These are phyloP conservation scores for Agarophyton chilense DNA, from an alignment of 23 red algal genomes.

Conservation along the genomic window DNA sequence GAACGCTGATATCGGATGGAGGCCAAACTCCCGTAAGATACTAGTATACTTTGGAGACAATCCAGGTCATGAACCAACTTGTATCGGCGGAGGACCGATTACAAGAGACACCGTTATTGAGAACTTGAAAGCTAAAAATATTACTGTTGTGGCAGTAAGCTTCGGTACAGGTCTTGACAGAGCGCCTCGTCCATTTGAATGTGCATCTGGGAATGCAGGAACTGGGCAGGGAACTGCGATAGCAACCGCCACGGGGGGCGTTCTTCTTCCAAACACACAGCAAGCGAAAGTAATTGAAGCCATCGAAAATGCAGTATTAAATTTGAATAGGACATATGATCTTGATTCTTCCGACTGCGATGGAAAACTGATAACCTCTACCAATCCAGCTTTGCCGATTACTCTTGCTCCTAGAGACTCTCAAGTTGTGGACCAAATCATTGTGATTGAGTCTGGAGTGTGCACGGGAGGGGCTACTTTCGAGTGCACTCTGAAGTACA, in stretches of 20 bases:
- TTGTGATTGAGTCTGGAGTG: neutral
- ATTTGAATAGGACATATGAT: slow-evolving; percentile 25
- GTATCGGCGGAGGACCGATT: slow-evolving; percentile 1
- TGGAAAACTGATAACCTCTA: slow-evolving; percentile 19
- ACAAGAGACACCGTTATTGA: slow-evolving; percentile 13
- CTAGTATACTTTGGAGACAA: slow-evolving; percentile 63
- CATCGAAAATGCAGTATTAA: neutral
- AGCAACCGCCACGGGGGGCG: slow-evolving; percentile 37
- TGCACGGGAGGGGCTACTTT: slow-evolving; percentile 34
- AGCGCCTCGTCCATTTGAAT: neutral
- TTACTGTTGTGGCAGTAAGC: slow-evolving; percentile 49
- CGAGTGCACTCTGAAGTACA: slow-evolving; percentile 49
- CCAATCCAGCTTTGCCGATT: slow-evolving; percentile 20
- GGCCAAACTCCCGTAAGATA: slow-evolving; percentile 47
- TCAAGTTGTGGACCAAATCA: slow-evolving; percentile 12
- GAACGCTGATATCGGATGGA: slow-evolving; percentile 27
- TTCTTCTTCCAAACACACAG: neutral
- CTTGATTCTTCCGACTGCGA: slow-evolving; percentile 51
- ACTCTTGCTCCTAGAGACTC: slow-evolving; percentile 2
- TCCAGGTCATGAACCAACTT: slow-evolving; percentile 69
- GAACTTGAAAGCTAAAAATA: slow-evolving; percentile 1
- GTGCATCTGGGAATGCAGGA: neutral
- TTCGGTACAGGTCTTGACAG: slow-evolving; percentile 37
- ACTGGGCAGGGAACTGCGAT: slow-evolving; percentile 49
- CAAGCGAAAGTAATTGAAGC: slow-evolving; percentile 7